Evolutionary conservation across 768 basidiomycete species (phyloP).

Genomic region (Albatrellus ellisii): DNA sequence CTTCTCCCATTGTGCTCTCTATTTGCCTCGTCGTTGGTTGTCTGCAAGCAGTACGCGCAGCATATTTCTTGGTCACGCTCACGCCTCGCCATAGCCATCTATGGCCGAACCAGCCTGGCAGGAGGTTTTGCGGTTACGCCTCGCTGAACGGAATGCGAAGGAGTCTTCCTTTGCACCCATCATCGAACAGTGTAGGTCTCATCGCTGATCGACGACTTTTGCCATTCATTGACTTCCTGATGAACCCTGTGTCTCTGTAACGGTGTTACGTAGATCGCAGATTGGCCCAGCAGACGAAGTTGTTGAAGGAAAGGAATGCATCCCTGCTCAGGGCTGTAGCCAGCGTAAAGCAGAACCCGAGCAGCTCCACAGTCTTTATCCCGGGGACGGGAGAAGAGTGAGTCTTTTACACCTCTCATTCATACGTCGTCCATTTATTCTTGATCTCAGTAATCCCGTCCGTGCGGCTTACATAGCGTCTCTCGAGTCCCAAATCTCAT

Average conservation of each 20-base stretch:
- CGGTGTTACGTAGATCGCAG: slow-evolving; percentile 51
- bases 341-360: slow-evolving; percentile 50
- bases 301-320: slow-evolving; percentile 86
- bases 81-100: no score
- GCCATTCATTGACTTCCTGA: slow-evolving; percentile 10
- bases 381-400: slow-evolving; percentile 62
- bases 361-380: slow-evolving; percentile 47
- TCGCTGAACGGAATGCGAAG: slow-evolving; percentile 71
- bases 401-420: slow-evolving; percentile 18
- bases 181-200: slow-evolving; percentile 82
- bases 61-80: no score
- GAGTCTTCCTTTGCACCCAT: slow-evolving; percentile 74
- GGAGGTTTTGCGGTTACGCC: slow-evolving; percentile 63
- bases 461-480: slow-evolving; percentile 82
- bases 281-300: slow-evolving; percentile 82
- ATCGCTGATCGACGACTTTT: no score
- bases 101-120: slow-evolving; percentile 85
- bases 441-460: slow-evolving; percentile 54
- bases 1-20: not conserved
- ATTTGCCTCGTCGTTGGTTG: not conserved
- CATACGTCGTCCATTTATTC: not conserved
- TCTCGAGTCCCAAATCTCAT: slow-evolving; percentile 87
- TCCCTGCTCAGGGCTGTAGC: slow-evolving; percentile 77
- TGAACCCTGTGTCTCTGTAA: slow-evolving; percentile 11
- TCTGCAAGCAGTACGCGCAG: slow-evolving; percentile 8